Evolutionary conservation across 163 green algal genomes (phyloP).

Genomic region (Volvox carteri): DNA sequence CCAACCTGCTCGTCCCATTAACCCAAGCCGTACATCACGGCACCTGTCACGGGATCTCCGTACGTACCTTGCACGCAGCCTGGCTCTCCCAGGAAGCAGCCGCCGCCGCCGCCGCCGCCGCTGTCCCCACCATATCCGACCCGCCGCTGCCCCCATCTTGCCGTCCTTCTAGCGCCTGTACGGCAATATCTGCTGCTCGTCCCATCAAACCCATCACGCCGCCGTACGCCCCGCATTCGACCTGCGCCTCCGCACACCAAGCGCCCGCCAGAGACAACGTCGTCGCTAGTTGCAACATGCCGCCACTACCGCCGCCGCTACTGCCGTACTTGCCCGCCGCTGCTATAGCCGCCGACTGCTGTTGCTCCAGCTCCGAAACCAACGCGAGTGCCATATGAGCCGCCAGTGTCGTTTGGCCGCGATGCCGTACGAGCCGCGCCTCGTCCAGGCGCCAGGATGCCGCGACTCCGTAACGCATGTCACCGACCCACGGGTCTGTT

Average conservation of each 20-base stretch:
- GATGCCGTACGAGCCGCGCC: constrained; percentile 22
- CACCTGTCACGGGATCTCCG: too few relatives aligned
- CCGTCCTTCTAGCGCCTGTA: constrained; percentile 10
- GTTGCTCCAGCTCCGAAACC: constrained; percentile 18
- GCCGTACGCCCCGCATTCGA: constrained; percentile 20
- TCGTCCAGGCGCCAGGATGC: constrained; percentile 43
- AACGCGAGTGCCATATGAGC: constrained; percentile 37
- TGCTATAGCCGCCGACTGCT: constrained; percentile 8
- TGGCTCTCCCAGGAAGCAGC: background rate
- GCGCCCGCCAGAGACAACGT: constrained; percentile 46
- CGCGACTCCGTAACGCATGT: background rate
- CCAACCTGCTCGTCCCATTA: too few relatives aligned
- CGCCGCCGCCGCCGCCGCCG: background rate
- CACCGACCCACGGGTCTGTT: background rate
- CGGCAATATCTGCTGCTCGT: constrained; percentile 45
- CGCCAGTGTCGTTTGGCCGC: background rate
- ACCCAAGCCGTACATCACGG: too few relatives aligned
- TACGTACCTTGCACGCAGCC: constrained; percentile 53
- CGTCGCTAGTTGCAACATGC: constrained; percentile 22
- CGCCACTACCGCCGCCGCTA: background rate
- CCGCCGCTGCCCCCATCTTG: background rate
- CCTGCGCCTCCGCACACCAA: constrained; percentile 58
- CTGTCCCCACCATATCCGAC: too few relatives aligned
- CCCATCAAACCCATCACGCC: constrained; percentile 49
- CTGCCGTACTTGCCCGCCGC: background rate